Conservation (phyloP, 345 rosid genomes). For the Lagerstroemia speciosa region DNA sequence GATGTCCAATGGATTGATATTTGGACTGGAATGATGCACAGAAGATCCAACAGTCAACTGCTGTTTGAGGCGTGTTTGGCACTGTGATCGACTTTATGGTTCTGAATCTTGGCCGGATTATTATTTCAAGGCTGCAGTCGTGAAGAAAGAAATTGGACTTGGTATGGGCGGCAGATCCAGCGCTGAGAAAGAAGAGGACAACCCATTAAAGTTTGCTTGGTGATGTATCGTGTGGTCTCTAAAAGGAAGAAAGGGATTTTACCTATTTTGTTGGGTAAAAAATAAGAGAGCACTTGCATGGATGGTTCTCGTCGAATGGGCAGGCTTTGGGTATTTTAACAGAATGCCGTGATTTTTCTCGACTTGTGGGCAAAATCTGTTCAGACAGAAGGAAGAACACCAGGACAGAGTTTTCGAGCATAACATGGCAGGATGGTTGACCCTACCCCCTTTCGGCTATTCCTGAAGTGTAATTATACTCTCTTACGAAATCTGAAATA, state of each 20-base stretch:
- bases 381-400: not conserved
- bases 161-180: constrained; percentile 27
- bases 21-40: constrained; percentile 8
- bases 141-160: constrained; percentile 21
- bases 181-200: constrained; percentile 40
- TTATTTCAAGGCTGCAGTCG: constrained; percentile 15
- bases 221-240: not conserved
- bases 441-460: constrained; percentile 33
- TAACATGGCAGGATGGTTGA: constrained; percentile 20
- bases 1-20: constrained; percentile 7
- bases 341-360: not conserved
- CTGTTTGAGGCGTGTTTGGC: constrained; percentile 4
- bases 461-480: constrained; percentile 47
- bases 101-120: constrained; percentile 13
- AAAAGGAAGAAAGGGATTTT: constrained; percentile 1
- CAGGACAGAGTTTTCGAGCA: constrained; percentile 16
- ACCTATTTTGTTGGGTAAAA: constrained; percentile 10
- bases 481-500: constrained; percentile 4
- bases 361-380: not conserved
- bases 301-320: constrained; percentile 30
- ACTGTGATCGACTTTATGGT: constrained; percentile 17
- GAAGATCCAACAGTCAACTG: not conserved
- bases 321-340: not conserved
- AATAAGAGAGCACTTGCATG: constrained; percentile 36
- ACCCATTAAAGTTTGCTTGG: constrained; percentile 20